These are phyloP conservation scores for Boletus patriciae DNA, from an alignment of 768 basidiomycete species.

Conservation along the genomic window DNA sequence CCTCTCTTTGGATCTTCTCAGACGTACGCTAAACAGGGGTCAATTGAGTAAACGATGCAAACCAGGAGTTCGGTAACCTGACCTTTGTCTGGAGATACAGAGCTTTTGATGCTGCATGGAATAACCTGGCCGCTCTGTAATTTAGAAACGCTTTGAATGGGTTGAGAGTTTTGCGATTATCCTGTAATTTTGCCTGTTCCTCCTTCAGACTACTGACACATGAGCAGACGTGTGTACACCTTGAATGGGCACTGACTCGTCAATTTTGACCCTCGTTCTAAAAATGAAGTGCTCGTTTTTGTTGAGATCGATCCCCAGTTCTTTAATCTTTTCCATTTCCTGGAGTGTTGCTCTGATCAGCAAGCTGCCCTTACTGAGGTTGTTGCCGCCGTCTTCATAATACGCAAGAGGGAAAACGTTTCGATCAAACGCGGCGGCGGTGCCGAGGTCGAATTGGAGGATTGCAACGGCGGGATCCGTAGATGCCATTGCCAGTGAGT, in stretches of 20 bases:
- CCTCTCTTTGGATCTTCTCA: constrained; percentile 4
- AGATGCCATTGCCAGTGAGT: not conserved
- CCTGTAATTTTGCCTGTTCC: not conserved
- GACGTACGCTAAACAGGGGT: constrained; percentile 3
- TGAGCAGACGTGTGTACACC: not conserved
- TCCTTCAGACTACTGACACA: not conserved
- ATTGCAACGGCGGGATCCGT: not conserved
- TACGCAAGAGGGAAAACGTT: constrained; percentile 7
- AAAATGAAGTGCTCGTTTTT: not conserved
- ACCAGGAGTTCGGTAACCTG: not conserved
- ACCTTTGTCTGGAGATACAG: constrained; percentile 1
- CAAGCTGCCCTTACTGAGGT: not conserved
- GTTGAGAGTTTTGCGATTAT: not conserved
- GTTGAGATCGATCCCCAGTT: constrained; percentile 1
- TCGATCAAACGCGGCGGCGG: not conserved
- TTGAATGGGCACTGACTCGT: not conserved
- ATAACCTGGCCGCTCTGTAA: not conserved
- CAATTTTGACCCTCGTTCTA: not conserved
- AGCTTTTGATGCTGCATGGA: not conserved
- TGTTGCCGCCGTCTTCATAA: not conserved
- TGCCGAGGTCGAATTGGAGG: not conserved
- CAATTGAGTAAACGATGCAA: not conserved
- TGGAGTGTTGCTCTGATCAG: constrained; percentile 6
- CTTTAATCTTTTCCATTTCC: not conserved
- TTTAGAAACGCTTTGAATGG: not conserved